These are phyloP conservation scores for Beauveria sp. DNA, from an alignment of 2,329 filamentous ascomycete species.

Conservation along the genomic window DNA sequence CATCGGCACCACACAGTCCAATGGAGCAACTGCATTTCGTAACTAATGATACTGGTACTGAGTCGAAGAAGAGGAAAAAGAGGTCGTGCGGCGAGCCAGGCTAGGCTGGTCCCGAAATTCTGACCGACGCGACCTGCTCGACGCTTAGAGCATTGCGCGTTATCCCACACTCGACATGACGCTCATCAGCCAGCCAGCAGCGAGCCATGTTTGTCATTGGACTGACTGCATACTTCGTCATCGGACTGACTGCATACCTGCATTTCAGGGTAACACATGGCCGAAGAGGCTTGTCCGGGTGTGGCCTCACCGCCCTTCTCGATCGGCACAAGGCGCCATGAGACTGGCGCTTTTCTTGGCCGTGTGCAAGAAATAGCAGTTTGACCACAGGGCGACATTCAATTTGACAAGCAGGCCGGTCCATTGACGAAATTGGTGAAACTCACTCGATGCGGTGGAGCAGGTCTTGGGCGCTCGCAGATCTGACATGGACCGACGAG, in stretches of 20 bases:
- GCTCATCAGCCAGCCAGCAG: not conserved
- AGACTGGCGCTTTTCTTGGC: not conserved
- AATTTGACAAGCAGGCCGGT: not conserved
- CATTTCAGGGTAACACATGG: not conserved
- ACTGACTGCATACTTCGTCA: not conserved
- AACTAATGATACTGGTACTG: not conserved
- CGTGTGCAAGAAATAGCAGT: not conserved
- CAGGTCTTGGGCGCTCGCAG: not conserved
- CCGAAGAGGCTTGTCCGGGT: not conserved
- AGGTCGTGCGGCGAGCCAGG: not conserved
- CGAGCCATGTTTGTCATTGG: too few species aligned
- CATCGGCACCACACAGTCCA: not conserved
- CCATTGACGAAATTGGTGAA: too few species aligned
- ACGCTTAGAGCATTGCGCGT: not conserved
- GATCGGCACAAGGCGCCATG: not conserved
- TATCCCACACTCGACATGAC: not conserved
- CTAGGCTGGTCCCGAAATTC: not conserved
- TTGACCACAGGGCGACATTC: not conserved
- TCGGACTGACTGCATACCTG: not conserved
- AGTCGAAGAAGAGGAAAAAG: not conserved
- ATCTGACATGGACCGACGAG: slow-evolving; percentile 7
- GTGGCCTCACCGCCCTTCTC: slow-evolving; percentile 7
- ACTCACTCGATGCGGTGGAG: not conserved
- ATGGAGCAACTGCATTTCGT: not conserved
- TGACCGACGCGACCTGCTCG: not conserved